These are phyloP conservation scores for Chaetomiaceae sp. DNA, from an alignment of 2,329 filamentous ascomycete genomes.

Conservation along the genomic window DNA sequence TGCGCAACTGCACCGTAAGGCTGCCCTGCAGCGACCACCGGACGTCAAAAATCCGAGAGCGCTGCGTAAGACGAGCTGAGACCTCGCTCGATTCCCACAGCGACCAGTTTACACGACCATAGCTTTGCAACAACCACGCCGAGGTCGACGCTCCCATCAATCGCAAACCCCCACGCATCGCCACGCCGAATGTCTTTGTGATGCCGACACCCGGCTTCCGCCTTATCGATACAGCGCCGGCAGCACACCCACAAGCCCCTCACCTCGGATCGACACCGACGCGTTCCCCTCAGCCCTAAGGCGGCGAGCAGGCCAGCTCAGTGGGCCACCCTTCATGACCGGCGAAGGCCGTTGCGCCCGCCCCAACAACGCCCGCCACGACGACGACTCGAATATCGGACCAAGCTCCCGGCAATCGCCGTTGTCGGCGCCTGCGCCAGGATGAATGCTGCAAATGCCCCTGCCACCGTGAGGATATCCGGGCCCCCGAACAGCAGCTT, in stretches of 20 bases:
- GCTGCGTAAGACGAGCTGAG: constrained; percentile 14
- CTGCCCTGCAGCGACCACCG: constrained; percentile 9
- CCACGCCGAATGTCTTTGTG: constrained; percentile 17
- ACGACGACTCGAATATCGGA: neutral
- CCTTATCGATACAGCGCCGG: constrained; percentile 24
- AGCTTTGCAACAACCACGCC: neutral
- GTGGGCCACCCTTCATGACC: constrained; percentile 26
- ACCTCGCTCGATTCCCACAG: constrained; percentile 7
- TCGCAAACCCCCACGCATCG: constrained; percentile 1
- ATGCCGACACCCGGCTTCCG: constrained; percentile 14
- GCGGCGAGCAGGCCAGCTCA: constrained; percentile 24
- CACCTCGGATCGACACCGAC: constrained; percentile 10
- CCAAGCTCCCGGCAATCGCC: constrained; percentile 11
- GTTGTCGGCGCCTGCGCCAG: constrained; percentile 20
- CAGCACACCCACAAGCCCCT: constrained; percentile 16
- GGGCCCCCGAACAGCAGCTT: constrained; percentile 97
- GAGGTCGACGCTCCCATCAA: neutral
- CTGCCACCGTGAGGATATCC: constrained; percentile 77
- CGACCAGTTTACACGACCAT: constrained; percentile 1
- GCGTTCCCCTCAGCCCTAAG: constrained; percentile 19
- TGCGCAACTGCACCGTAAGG: constrained; percentile 5
- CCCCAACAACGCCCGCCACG: constrained; percentile 12
- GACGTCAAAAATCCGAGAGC: neutral
- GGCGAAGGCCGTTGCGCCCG: constrained; percentile 19
- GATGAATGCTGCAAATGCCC: constrained; percentile 26